Evolutionary conservation across 352 stramenopile genomes (phyloP).

Genomic region (Phytophthora kernoviae): DNA sequence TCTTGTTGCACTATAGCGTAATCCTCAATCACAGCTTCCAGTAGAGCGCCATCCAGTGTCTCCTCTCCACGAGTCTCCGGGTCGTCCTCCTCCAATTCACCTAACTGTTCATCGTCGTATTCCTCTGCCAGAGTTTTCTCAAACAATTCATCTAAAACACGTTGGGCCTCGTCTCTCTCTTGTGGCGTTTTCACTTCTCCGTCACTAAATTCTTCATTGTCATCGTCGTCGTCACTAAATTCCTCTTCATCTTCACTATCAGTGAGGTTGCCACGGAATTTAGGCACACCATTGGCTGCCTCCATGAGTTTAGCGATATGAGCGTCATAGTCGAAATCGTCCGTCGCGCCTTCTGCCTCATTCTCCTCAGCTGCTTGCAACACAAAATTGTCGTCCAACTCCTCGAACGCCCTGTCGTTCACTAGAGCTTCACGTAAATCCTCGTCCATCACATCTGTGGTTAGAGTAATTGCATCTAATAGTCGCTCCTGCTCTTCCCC

Average conservation of each 20-base stretch:
- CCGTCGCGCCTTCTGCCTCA: conserved; percentile 32
- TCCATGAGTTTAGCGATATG: conserved; percentile 94
- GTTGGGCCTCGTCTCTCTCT: conserved; percentile 75
- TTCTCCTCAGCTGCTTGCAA: conserved; percentile 69
- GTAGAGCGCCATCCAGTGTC: conserved; percentile 67
- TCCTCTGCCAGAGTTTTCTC: conserved; percentile 84
- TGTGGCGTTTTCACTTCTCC: conserved; percentile 37
- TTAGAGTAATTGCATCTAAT: conserved; percentile 82
- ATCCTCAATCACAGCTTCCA: conserved; percentile 78
- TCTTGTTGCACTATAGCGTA: conserved; percentile 74
- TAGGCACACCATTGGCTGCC: conserved; percentile 74
- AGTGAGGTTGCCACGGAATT: conserved; percentile 67
- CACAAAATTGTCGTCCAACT: conserved; percentile 94
- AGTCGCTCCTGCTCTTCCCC: conserved; percentile 76
- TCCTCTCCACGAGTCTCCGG: conserved; percentile 74
- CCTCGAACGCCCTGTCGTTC: conserved; percentile 84
- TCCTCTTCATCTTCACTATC: conserved; percentile 87
- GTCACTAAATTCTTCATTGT: conserved; percentile 53
- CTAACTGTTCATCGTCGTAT: conserved; percentile 81
- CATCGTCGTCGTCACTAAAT: conserved; percentile 75
- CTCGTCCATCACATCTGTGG: conserved; percentile 86
- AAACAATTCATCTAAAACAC: conserved; percentile 89
- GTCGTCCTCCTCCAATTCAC: conserved; percentile 80
- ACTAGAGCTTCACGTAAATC: conserved; percentile 86
- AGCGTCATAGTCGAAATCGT: conserved; percentile 93